These are phyloP conservation scores for Citrus inodora DNA, from an alignment of 345 rosid genomes.

Conservation along the genomic window DNA sequence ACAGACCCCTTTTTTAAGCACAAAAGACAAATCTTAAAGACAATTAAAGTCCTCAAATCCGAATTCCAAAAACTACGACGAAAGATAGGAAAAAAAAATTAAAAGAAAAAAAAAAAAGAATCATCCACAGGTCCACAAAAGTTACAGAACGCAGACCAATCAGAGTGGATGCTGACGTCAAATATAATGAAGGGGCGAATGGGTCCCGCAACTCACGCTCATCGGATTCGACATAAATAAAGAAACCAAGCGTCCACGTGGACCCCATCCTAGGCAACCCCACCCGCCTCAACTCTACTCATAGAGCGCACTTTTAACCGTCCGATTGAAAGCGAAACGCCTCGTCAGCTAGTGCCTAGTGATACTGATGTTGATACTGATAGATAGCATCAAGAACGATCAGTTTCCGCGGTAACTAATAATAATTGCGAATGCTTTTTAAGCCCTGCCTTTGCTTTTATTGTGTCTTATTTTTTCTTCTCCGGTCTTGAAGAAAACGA, in stretches of 20 bases:
- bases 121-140: background rate
- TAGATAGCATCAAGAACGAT: background rate
- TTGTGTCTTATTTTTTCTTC: background rate
- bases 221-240: slow-evolving; percentile 10
- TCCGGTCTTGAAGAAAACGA: slow-evolving; percentile 5
- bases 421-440: background rate
- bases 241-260: background rate
- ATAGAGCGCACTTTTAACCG: background rate
- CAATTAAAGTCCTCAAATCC: background rate
- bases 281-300: slow-evolving; percentile 7
- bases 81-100: background rate
- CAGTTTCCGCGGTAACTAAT: background rate
- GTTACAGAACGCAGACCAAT: background rate
- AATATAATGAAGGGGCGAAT: background rate
- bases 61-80: slow-evolving; percentile 1
- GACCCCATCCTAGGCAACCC: background rate
- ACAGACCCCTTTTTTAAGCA: background rate
- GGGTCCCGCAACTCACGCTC: background rate
- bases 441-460: background rate
- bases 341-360: background rate
- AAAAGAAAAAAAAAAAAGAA: too few relatives aligned
- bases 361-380: background rate
- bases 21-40: slow-evolving; percentile 1
- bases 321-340: slow-evolving; percentile 10
- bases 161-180: background rate